A percentile compares a stretch with the other conserved stretches of the same genome.
Conservation (phyloP, 2,329 filamentous ascomycete species). For the Didymellaceae sp. region DNA sequence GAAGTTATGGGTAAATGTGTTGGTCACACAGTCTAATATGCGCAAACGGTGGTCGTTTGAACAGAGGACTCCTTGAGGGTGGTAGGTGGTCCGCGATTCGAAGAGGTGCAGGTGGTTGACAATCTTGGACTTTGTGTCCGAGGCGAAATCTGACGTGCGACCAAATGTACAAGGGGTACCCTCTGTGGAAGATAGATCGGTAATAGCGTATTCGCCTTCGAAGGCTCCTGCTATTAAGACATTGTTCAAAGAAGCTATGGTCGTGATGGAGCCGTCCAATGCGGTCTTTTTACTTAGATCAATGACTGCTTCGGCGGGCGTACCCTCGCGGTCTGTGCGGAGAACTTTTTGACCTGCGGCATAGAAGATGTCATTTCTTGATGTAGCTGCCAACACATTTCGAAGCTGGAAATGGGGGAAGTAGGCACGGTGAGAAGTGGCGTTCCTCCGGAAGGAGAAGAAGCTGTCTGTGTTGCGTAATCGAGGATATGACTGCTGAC, state of each 20-base stretch:
- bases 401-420: slow-evolving; percentile 66
- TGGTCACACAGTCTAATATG: slow-evolving; percentile 61
- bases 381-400: slow-evolving; percentile 62
- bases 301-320: slow-evolving; percentile 52
- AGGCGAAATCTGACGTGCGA: slow-evolving; percentile 56
- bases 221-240: slow-evolving; percentile 64
- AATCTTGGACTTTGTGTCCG: slow-evolving; percentile 59
- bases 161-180: slow-evolving; percentile 51
- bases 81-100: slow-evolving; percentile 54
- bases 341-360: slow-evolving; percentile 56
- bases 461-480: slow-evolving; percentile 53
- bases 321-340: slow-evolving; percentile 57
- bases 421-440: slow-evolving; percentile 57
- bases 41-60: slow-evolving; percentile 65
- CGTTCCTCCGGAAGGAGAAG: slow-evolving; percentile 58
- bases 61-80: slow-evolving; percentile 60
- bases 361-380: slow-evolving; percentile 63
- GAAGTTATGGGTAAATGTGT: slow-evolving; percentile 63
- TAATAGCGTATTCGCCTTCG: slow-evolving; percentile 63
- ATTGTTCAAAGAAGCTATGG: slow-evolving; percentile 57
- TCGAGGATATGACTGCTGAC: slow-evolving; percentile 19
- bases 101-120: slow-evolving; percentile 66
- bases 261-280: slow-evolving; percentile 56
- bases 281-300: slow-evolving; percentile 55
- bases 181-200: slow-evolving; percentile 48